phyloP scores from a whole-genome alignment of 805 yeast species.

The Tetrapisispora nanseiensis region DNA sequence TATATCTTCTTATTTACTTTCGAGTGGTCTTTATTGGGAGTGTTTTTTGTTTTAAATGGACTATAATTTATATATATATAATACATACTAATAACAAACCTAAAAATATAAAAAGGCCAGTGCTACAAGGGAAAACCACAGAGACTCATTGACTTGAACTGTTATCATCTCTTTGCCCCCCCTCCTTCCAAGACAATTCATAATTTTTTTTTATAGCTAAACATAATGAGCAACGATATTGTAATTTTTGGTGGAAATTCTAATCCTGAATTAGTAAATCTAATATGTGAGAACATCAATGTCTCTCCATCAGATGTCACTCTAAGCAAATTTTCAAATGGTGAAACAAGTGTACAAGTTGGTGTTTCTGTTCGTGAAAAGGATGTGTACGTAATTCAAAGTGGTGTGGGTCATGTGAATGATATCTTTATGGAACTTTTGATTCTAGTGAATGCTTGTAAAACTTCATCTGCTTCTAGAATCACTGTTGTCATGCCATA shows the following conservation, averaged over 20 bases:
- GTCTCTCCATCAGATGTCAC: constrained; percentile 59
- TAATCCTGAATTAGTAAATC: constrained; percentile 65
- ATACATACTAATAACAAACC: too few species aligned
- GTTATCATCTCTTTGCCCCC: too few species aligned
- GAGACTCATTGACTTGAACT: too few species aligned
- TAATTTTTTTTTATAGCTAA: background rate
- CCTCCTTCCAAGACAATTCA: too few species aligned
- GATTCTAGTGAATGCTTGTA: constrained; percentile 84
- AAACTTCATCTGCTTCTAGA: constrained; percentile 78
- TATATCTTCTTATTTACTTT: too few species aligned
- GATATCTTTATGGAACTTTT: constrained; percentile 77
- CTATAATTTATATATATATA: too few species aligned
- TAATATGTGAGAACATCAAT: constrained; percentile 71
- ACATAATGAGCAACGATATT: constrained; percentile 30
- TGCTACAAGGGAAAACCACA: too few species aligned
- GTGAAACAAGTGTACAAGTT: constrained; percentile 84
- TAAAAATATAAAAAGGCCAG: too few species aligned
- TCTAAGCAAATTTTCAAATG: constrained; percentile 69
- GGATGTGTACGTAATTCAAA: constrained; percentile 85
- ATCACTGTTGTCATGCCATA: constrained; percentile 89
- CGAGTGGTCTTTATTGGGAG: too few species aligned
- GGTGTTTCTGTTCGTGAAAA: constrained; percentile 89
- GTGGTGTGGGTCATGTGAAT: constrained; percentile 80
- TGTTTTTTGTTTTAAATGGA: too few species aligned
- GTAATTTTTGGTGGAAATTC: constrained; percentile 87